Conservation (phyloP, 768 basidiomycete genomes). For the Leccinum longicurvipes region DNA sequence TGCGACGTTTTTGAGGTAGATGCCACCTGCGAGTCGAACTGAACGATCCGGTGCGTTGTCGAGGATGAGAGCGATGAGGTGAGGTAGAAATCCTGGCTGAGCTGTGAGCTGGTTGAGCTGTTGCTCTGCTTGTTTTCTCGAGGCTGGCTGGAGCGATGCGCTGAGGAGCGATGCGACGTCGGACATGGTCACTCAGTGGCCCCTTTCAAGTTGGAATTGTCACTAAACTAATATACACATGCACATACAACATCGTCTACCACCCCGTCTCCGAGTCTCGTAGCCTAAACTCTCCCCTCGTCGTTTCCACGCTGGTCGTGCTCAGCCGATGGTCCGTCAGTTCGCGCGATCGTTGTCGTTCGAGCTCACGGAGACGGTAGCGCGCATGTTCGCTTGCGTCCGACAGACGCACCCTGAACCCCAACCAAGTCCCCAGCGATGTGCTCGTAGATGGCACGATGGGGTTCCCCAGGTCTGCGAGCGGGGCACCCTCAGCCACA, state of each 20-base stretch:
- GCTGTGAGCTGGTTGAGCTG: conserved; percentile 61
- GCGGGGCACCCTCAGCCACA: not conserved
- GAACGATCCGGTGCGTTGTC: conserved; percentile 61
- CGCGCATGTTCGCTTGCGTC: conserved; percentile 24
- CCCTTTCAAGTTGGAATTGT: conserved; percentile 10
- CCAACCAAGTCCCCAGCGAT: conserved; percentile 9
- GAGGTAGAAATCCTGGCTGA: conserved; percentile 75
- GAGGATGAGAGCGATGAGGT: conserved; percentile 77
- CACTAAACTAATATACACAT: not conserved
- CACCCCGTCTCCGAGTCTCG: conserved; percentile 23
- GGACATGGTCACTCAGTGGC: conserved; percentile 42
- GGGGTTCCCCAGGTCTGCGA: not conserved
- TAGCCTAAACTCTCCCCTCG: conserved; percentile 9
- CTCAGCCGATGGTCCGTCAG: not conserved
- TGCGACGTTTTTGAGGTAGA: conserved; percentile 91
- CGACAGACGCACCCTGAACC: conserved; percentile 20
- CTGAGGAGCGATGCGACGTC: conserved; percentile 68
- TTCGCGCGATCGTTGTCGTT: not conserved
- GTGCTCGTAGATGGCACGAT: not conserved
- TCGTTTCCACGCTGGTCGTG: not conserved
- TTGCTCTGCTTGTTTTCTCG: conserved; percentile 79
- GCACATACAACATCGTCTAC: conserved; percentile 6
- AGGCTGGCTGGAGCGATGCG: conserved; percentile 64
- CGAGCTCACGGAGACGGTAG: conserved; percentile 17
- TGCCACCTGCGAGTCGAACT: conserved; percentile 77